Evolutionary conservation across 2,329 filamentous ascomycete species (phyloP).

Genomic region (Aurifilum marmelostoma): DNA sequence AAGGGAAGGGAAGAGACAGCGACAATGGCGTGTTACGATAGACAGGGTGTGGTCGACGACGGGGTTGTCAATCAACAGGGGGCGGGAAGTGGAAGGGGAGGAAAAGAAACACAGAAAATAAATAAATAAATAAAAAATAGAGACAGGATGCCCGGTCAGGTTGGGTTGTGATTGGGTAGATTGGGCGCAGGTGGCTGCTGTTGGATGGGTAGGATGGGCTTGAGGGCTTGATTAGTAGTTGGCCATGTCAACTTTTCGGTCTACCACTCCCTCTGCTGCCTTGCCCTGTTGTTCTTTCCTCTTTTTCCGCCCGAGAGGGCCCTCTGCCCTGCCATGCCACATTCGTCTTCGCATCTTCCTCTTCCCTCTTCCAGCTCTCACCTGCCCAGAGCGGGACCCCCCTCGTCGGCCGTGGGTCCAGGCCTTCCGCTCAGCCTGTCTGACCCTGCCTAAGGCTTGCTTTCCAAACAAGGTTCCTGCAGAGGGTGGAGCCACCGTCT

Average conservation of each 20-base stretch:
- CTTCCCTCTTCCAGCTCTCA: background rate
- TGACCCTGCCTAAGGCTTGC: background rate
- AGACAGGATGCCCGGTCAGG: background rate
- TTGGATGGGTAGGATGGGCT: background rate
- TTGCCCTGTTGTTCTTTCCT: no score
- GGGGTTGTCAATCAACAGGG: background rate
- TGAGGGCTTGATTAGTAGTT: no score
- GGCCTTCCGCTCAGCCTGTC: background rate
- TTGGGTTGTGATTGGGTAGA: background rate
- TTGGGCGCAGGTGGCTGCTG: background rate
- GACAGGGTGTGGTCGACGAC: background rate
- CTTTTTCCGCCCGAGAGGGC: no score
- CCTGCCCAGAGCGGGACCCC: background rate
- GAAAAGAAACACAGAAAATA: background rate
- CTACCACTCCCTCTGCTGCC: background rate
- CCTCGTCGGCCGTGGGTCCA: background rate
- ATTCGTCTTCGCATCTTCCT: background rate
- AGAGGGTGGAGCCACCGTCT: slow-evolving; percentile 3
- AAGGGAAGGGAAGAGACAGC: background rate
- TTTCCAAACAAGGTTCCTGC: slow-evolving; percentile 10
- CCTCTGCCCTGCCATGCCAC: background rate
- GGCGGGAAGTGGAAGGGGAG: background rate
- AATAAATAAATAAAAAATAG: background rate
- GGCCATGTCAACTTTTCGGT: background rate
- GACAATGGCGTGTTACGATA: slow-evolving; percentile 1